Conservation (phyloP, 441 rosid species). For the Hura crepitans region DNA sequence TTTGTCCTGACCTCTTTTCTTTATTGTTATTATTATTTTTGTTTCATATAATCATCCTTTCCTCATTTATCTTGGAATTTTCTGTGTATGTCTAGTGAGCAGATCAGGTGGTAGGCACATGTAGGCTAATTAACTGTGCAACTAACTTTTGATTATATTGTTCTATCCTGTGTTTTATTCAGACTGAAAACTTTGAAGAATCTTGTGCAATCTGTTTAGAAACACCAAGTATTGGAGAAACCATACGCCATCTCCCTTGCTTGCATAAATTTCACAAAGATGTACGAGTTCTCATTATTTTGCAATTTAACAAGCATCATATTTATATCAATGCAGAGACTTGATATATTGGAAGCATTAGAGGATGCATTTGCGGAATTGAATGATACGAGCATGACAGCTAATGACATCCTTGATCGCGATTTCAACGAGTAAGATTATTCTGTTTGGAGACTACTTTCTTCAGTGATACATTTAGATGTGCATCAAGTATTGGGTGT, state of each 20-base stretch:
- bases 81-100: neutral
- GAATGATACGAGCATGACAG: slow-evolving; percentile 28
- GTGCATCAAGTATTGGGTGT: neutral
- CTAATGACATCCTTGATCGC: slow-evolving; percentile 46
- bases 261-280: slow-evolving; percentile 93
- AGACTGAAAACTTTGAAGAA: slow-evolving; percentile 63
- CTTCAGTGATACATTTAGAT: slow-evolving; percentile 6
- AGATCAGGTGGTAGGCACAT: neutral
- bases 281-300: slow-evolving; percentile 35
- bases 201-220: slow-evolving; percentile 84
- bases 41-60: neutral
- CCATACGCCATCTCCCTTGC: slow-evolving; percentile 93
- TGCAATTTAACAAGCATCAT: slow-evolving; percentile 4
- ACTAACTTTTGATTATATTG: slow-evolving; percentile 20
- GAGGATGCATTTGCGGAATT: slow-evolving; percentile 58
- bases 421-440: slow-evolving; percentile 78
- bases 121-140: neutral
- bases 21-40: neutral
- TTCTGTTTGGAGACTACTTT: slow-evolving; percentile 16
- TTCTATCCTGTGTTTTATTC: slow-evolving; percentile 28
- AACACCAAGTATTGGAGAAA: slow-evolving; percentile 63
- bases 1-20: neutral
- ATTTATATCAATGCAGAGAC: slow-evolving; percentile 43
- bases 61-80: neutral
- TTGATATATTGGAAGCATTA: slow-evolving; percentile 67